These are phyloP conservation scores for Ustilago tritici DNA, from an alignment of 1,284 basidiomycete species.

Conservation along the genomic window DNA sequence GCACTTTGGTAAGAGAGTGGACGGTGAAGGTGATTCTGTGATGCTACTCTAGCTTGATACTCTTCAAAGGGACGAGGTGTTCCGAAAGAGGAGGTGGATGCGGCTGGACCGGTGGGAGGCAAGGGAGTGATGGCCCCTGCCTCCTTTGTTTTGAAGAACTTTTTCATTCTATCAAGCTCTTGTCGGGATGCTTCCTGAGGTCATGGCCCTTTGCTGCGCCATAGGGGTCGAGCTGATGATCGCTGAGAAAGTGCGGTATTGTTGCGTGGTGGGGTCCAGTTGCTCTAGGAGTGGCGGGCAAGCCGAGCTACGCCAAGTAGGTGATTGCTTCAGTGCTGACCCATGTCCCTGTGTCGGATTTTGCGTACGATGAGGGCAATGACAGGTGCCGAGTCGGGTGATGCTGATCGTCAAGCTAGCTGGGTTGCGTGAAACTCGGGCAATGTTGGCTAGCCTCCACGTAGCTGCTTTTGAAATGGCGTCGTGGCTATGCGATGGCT, in stretches of 20 bases:
- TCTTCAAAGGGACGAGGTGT: conserved; percentile 41
- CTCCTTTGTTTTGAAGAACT: conserved; percentile 48
- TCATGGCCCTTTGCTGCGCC: conserved; percentile 17
- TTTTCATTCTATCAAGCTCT: conserved; percentile 35
- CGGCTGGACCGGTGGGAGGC: conserved; percentile 35
- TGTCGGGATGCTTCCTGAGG: neutral
- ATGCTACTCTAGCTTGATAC: conserved; percentile 39
- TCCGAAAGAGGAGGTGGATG: conserved; percentile 30
- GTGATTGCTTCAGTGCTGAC: neutral
- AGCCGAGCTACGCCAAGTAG: neutral
- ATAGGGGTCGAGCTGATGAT: neutral
- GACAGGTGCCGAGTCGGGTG: neutral
- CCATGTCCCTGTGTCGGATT: neutral
- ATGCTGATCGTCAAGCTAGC: neutral
- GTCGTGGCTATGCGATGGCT: neutral
- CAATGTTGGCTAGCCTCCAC: neutral
- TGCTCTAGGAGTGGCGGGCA: neutral
- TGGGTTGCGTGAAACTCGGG: neutral
- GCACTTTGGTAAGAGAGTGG: conserved; percentile 31
- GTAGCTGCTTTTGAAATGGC: neutral
- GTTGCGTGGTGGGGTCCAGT: too few relatives aligned
- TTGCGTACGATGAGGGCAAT: neutral
- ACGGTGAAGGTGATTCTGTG: conserved; percentile 17
- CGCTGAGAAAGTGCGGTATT: too few relatives aligned
- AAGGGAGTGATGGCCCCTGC: conserved; percentile 49